These are phyloP conservation scores for Mortierella alpina DNA, from an alignment of 192 early-diverging fungal species.

Conservation along the genomic window DNA sequence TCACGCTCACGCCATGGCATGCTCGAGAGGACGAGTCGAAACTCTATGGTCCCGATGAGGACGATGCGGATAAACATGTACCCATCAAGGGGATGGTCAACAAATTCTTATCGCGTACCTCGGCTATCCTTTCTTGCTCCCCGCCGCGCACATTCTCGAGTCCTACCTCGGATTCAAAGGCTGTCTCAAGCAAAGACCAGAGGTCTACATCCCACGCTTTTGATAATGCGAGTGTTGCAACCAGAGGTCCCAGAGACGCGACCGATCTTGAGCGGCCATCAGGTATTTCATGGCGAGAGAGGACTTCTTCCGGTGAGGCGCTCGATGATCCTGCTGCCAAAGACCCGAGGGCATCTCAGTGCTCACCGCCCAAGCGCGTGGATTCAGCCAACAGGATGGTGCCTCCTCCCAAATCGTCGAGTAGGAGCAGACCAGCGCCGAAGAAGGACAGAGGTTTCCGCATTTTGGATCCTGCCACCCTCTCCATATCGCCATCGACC, in stretches of 20 bases:
- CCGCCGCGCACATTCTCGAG: conserved; percentile 13
- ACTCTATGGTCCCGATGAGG: conserved; percentile 40
- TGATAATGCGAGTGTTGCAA: no score
- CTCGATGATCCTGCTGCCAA: no score
- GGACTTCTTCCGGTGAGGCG: no score
- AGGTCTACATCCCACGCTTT: background rate
- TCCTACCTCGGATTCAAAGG: background rate
- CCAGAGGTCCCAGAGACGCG: no score
- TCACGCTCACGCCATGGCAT: conserved; percentile 57
- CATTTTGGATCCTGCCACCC: conserved; percentile 17
- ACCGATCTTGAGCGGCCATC: no score
- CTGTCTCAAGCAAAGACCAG: background rate
- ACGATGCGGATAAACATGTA: background rate
- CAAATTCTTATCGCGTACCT: conserved; percentile 28
- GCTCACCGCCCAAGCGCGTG: no score
- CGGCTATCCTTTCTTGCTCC: conserved; percentile 16
- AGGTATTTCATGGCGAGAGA: no score
- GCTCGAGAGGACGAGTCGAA: conserved; percentile 48
- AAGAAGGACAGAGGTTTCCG: conserved; percentile 21
- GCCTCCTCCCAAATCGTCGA: background rate
- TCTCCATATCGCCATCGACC: background rate
- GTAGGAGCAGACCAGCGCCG: background rate
- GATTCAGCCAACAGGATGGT: background rate
- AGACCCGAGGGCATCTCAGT: no score
- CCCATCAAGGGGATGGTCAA: conserved; percentile 32